Evolutionary conservation across 1,284 basidiomycete genomes (phyloP), one percentile per base, ranked within the genome.

Genomic region (Ustilago cynodontis): DNA sequence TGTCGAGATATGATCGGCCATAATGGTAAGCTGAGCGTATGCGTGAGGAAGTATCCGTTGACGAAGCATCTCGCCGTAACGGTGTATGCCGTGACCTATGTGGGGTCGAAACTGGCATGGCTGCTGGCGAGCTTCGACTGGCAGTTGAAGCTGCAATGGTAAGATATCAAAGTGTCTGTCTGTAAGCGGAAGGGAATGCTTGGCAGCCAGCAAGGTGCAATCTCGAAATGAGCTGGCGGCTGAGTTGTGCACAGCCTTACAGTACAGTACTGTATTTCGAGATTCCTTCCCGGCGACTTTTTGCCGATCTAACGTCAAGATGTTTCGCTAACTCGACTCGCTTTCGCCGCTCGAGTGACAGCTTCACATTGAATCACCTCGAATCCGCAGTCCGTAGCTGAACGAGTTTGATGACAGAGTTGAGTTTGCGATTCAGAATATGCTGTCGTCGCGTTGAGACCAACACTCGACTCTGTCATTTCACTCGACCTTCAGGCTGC

Each of bases 381-480:
- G 31, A 33, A 33, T n/a, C n/a, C n/a, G n/a, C n/a, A n/a, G n/a
- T n/a, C n/a, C n/a, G n/a, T n/a, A n/a, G n/a, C n/a, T n/a, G n/a
- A n/a, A n/a, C n/a, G n/a, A n/a, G n/a, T n/a, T n/a, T n/a, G n/a
- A n/a, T n/a, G n/a, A n/a, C n/a, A n/a, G n/a, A n/a, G n/a, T n/a
- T n/a, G n/a, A n/a, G n/a, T n/a, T n/a, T n/a, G n/a, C n/a, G n/a
- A n/a, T n/a, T n/a, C n/a, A n/a, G n/a, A n/a, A n/a, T n/a, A n/a
- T n/a, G n/a, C n/a, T n/a, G n/a, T n/a, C n/a, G n/a, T n/a, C 53
- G 62, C 58, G 57, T 57, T n/a, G 31, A 64, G 67, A 69, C 60
- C 66, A 69, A 69, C 66, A 69, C 66, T 63, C 22, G 6, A 18
- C 43, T 58, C 55, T 59, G 22, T 16, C 2, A 35, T 13, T 41